phyloP scores from a whole-genome alignment of 345 rosid genomes.

The Geranium rotundifolium region DNA sequence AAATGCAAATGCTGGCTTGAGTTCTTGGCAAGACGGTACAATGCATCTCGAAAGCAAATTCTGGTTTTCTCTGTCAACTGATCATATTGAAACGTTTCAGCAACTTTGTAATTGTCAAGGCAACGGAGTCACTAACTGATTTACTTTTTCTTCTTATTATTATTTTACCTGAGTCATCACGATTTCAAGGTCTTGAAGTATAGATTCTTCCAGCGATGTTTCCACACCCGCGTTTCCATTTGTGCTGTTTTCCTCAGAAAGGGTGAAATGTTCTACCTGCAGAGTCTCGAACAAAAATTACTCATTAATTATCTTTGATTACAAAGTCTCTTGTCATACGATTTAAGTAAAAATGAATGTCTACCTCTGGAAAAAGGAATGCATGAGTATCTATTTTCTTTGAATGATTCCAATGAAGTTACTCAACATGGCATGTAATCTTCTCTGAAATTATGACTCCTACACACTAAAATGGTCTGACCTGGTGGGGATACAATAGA shows the following conservation, averaged over 20 bases:
- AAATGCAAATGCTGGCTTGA: slow-evolving; percentile 25
- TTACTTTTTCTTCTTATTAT: not conserved
- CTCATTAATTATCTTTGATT: slow-evolving; percentile 7
- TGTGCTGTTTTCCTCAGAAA: slow-evolving; percentile 19
- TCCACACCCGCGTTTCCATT: slow-evolving; percentile 20
- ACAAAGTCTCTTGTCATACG: not conserved
- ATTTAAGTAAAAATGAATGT: not conserved
- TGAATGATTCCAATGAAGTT: no score
- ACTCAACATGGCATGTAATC: no score
- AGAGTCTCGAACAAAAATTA: slow-evolving; percentile 20
- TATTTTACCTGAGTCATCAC: slow-evolving; percentile 50
- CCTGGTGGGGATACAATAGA: no score
- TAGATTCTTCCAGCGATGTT: slow-evolving; percentile 45
- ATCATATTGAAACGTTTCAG: slow-evolving; percentile 6
- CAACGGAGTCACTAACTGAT: not conserved
- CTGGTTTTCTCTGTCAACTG: slow-evolving; percentile 58
- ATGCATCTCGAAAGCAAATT: slow-evolving; percentile 66
- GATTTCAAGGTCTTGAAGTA: slow-evolving; percentile 51
- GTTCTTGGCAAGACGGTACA: slow-evolving; percentile 76
- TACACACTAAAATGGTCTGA: no score
- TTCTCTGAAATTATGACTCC: no score
- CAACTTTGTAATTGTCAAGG: slow-evolving; percentile 1
- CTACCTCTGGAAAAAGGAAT: slow-evolving; percentile 2
- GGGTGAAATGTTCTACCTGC: slow-evolving; percentile 7
- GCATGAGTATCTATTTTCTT: not conserved